A percentile compares a stretch with the other conserved stretches of the same genome.
Conservation (phyloP, 2,329 filamentous ascomycete species). For the Trichophyton rubrum region DNA sequence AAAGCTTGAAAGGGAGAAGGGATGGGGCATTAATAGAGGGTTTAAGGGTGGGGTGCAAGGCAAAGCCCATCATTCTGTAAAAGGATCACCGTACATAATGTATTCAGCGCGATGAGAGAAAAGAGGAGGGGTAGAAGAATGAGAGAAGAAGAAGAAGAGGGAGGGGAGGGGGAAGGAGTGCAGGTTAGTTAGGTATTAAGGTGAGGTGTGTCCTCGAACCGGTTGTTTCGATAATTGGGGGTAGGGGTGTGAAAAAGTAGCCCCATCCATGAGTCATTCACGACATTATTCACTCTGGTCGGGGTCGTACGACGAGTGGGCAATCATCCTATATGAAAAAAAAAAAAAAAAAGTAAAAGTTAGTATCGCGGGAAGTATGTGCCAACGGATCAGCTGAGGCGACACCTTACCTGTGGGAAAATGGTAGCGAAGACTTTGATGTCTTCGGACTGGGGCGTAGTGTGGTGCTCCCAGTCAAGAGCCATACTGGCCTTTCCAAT, state of each 20-base stretch:
- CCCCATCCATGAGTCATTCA: not conserved
- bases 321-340: slow-evolving; percentile 57
- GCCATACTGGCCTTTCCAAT: slow-evolving; percentile 78
- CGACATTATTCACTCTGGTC: slow-evolving; percentile 20
- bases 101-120: not conserved
- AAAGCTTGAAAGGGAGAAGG: not conserved
- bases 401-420: slow-evolving; percentile 69
- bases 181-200: slow-evolving; percentile 13
- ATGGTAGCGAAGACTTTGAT: slow-evolving; percentile 98
- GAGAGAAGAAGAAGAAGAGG: slow-evolving; percentile 6
- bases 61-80: not conserved
- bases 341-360: not conserved
- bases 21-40: not conserved
- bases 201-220: not conserved
- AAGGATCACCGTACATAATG: not conserved
- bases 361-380: slow-evolving; percentile 5
- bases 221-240: not conserved
- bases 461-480: slow-evolving; percentile 80
- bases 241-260: not conserved
- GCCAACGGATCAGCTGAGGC: slow-evolving; percentile 11
- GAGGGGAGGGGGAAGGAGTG: slow-evolving; percentile 1
- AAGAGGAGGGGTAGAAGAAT: not conserved
- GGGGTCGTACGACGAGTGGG: slow-evolving; percentile 55
- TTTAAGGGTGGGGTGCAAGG: not conserved
- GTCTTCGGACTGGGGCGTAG: slow-evolving; percentile 74